Evolutionary conservation across 202 grass and related monocot species (phyloP).

Genomic region (Schoenoplectus triqueter): DNA sequence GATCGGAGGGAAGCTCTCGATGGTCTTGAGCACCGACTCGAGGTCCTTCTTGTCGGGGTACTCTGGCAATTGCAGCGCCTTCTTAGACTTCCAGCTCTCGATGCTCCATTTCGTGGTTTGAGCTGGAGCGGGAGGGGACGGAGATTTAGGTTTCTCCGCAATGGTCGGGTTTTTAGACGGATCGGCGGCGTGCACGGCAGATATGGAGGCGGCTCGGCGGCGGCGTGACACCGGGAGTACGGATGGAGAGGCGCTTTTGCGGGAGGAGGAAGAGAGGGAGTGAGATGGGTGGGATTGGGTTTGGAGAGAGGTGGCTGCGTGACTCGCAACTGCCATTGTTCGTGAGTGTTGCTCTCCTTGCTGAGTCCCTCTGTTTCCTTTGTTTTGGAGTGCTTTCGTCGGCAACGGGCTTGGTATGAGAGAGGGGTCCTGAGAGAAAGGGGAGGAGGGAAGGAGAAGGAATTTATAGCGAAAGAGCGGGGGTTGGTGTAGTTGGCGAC

Average conservation of each 20-base stretch:
- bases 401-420: neutral
- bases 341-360: neutral
- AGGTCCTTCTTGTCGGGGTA: conserved; percentile 86
- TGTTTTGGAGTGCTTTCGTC: neutral
- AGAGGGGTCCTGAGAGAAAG: conserved; percentile 21
- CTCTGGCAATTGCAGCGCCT: conserved; percentile 89
- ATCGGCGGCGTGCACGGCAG: conserved; percentile 68
- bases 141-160: conserved; percentile 43
- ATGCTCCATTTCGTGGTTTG: conserved; percentile 55
- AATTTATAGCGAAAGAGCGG: conserved; percentile 19
- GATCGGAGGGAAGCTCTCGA: conserved; percentile 90
- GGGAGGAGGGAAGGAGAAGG: neutral
- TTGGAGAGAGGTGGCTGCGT: conserved; percentile 27
- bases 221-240: conserved; percentile 39
- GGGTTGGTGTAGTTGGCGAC: conserved; percentile 37
- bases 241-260: conserved; percentile 42
- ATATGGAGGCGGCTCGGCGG: conserved; percentile 48
- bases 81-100: conserved; percentile 86
- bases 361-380: conserved; percentile 2
- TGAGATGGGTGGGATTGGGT: conserved; percentile 13
- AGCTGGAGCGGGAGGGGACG: conserved; percentile 26
- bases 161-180: conserved; percentile 53
- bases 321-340: conserved; percentile 35
- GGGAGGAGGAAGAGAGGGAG: neutral
- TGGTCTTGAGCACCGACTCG: conserved; percentile 68